These are phyloP conservation scores for Monilinia polystroma DNA, from an alignment of 2,329 filamentous ascomycete genomes.

Conservation along the genomic window DNA sequence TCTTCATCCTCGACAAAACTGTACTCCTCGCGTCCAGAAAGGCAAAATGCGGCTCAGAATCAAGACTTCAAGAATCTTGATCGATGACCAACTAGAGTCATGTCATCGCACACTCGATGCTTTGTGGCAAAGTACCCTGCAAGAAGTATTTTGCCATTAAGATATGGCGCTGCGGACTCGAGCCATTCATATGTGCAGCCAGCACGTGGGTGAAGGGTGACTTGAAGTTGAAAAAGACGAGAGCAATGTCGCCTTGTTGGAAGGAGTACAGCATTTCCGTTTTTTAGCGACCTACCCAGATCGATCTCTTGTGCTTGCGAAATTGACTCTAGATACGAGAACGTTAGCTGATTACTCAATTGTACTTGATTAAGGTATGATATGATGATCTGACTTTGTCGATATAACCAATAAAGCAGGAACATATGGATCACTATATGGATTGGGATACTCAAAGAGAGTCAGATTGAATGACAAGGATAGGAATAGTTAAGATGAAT, in stretches of 20 bases:
- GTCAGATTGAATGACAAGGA: neutral
- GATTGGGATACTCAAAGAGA: neutral
- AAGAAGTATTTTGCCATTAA: no score
- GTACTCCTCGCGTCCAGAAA: neutral
- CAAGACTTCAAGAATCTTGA: neutral
- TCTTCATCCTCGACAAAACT: neutral
- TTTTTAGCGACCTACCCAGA: no score
- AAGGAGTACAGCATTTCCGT: neutral
- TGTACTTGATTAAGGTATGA: neutral
- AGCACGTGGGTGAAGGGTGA: neutral
- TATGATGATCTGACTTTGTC: neutral
- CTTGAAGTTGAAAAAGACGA: neutral
- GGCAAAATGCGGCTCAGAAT: neutral
- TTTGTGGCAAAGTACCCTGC: neutral
- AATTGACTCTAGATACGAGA: neutral
- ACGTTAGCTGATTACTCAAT: neutral
- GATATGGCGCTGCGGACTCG: neutral
- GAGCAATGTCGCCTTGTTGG: neutral
- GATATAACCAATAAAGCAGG: neutral
- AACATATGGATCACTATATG: neutral
- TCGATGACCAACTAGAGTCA: neutral
- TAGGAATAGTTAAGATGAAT: neutral
- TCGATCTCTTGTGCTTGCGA: neutral
- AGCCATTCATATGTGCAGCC: neutral
- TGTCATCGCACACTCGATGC: neutral